phyloP scores from a whole-genome alignment of 352 stramenopile species.

The Thraustochytrium sp. region DNA sequence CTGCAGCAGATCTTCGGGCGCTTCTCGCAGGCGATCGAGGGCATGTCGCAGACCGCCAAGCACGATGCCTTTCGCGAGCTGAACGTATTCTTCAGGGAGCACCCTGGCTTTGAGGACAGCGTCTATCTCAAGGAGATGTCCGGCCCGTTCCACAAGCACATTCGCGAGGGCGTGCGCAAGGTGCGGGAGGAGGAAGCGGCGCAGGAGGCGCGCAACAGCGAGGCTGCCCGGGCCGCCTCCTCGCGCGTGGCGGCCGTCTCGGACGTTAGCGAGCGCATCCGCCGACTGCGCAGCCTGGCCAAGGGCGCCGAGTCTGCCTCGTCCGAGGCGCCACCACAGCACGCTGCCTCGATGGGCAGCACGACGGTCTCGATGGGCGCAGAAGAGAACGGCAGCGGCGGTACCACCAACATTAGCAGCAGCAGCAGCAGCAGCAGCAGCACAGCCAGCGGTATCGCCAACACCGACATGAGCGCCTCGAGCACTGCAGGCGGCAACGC shows the following conservation, averaged over 20 bases:
- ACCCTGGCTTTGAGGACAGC: slow-evolving; percentile 26
- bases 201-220: neutral
- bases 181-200: neutral
- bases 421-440: no score
- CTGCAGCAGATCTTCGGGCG: slow-evolving; percentile 26
- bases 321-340: no score
- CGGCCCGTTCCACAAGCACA: slow-evolving; percentile 1
- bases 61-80: slow-evolving; percentile 5
- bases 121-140: neutral
- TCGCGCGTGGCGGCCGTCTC: neutral
- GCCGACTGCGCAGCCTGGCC: neutral
- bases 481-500: neutral
- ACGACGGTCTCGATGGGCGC: no score
- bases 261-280: slow-evolving; percentile 9
- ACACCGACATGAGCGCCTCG: neutral
- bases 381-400: no score
- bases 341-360: no score
- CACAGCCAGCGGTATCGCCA: no score
- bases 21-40: slow-evolving; percentile 16
- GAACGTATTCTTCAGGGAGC: slow-evolving; percentile 4
- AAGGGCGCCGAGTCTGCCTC: no score
- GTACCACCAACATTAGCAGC: no score
- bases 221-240: neutral
- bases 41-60: neutral
- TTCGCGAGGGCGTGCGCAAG: neutral